Evolutionary conservation across 2,329 filamentous ascomycete genomes (phyloP).

Genomic region (Metarhizium album): DNA sequence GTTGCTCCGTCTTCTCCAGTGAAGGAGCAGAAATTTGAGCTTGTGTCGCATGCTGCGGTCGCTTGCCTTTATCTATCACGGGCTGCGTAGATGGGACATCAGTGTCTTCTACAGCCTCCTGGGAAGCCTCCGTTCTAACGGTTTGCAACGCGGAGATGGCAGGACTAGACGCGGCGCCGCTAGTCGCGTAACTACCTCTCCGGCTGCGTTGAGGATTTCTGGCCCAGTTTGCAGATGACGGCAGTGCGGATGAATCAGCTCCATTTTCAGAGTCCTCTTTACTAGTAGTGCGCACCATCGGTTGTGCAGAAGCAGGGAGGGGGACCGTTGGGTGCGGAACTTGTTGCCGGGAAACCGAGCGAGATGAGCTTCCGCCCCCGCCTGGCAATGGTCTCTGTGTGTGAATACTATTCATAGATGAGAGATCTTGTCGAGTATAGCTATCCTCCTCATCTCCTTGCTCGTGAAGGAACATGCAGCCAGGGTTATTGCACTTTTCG

Average conservation of each 20-base stretch:
- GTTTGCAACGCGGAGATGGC: slow-evolving; percentile 53
- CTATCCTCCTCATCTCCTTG: slow-evolving; percentile 97
- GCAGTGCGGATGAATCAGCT: slow-evolving; percentile 80
- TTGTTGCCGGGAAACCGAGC: slow-evolving; percentile 43
- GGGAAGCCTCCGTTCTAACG: slow-evolving; percentile 37
- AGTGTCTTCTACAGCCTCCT: slow-evolving; percentile 28
- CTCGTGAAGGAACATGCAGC: slow-evolving; percentile 97
- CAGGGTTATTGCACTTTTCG: slow-evolving; percentile 87
- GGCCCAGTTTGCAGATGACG: slow-evolving; percentile 91
- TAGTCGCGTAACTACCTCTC: slow-evolving; percentile 70
- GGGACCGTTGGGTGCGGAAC: slow-evolving; percentile 26
- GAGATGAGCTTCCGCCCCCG: slow-evolving; percentile 39
- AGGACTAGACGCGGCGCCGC: slow-evolving; percentile 72
- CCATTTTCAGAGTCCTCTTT: slow-evolving; percentile 63
- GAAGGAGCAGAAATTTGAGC: background rate
- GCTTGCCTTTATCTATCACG: slow-evolving; percentile 9
- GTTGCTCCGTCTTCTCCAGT: background rate
- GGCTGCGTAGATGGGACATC: slow-evolving; percentile 19
- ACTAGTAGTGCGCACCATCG: slow-evolving; percentile 68
- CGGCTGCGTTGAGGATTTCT: slow-evolving; percentile 56
- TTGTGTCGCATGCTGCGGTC: slow-evolving; percentile 9
- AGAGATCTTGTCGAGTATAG: slow-evolving; percentile 88
- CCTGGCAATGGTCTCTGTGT: slow-evolving; percentile 58
- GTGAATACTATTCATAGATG: slow-evolving; percentile 83
- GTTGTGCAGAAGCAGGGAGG: slow-evolving; percentile 37